Base-by-base conservation (phyloP, 176 grass and related monocot species). In the Bolboschoenus planiculmis region DNA sequence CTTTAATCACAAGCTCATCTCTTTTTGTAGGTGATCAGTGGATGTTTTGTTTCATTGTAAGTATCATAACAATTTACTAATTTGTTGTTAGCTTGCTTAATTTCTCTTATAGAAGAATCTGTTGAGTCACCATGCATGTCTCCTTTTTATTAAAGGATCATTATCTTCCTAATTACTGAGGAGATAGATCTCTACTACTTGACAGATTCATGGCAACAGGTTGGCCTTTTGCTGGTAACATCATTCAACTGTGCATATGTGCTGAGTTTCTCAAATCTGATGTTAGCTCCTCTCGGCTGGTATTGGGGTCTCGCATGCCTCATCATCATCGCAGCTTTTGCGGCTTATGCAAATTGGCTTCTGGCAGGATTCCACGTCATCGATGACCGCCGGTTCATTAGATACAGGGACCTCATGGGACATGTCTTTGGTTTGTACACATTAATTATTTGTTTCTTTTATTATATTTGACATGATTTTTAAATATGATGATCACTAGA, bases 161-260 rank as follows among this genome's bases (percentile, higher is more conserved):
- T 16, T 27, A n/a, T 11, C 3, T 62, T 5, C 33, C 16, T 70
- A 70, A 70, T 44, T 72, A 46, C 57, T 72, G 10, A 44, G 39
- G 67, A 16, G 13, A n/a, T n/a, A n/a, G n/a, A 27, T 26, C 9
- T 1, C 67, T 44, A 44, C n/a, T 72, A 13, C 39, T 72, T 72
- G 67, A 11, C 67, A 72, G 67, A 72, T 85, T 90, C 94, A 33
- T 97, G 94, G 91, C 84, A 93, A 51, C 94, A 97, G 83, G 91
- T 91, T 0, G 94, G 91, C 51, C 18, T 97, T 55, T 62, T 97
- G 81, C 86, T 97, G 33, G 91, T 91, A 76, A 88, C 85, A 9
- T 84, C 85, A 0, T 97, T 97, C 91, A 97, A 97, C 89, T 97
- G 94, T n/a, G 94, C 91, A 50, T 97, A 97, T 73, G 94, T 97